Percentiles rank a stretch among this genome's conserved stretches.
These are phyloP conservation scores for Tephrocybe rancida DNA, from an alignment of 768 basidiomycete species.

Conservation along the genomic window DNA sequence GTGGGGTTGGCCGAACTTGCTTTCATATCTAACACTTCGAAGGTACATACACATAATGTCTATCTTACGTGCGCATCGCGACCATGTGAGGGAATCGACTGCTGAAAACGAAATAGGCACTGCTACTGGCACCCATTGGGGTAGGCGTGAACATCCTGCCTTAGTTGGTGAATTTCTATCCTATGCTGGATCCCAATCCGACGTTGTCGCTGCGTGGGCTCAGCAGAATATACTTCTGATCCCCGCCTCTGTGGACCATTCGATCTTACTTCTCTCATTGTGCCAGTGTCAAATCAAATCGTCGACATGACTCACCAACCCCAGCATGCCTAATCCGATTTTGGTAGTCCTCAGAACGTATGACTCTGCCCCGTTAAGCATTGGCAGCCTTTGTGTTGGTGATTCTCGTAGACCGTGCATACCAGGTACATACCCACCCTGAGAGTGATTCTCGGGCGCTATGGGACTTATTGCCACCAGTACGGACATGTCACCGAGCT, in stretches of 20 bases:
- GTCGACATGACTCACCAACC: conserved; percentile 32
- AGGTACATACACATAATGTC: neutral
- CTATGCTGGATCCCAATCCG: conserved; percentile 32
- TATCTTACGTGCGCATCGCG: neutral
- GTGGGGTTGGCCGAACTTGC: no score
- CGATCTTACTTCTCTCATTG: conserved; percentile 33
- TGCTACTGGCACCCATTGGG: conserved; percentile 17
- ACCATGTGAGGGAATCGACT: neutral
- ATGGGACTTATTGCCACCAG: neutral
- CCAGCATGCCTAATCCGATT: conserved; percentile 57
- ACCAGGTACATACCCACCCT: neutral
- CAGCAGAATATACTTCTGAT: conserved; percentile 60
- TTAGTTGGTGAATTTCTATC: conserved; percentile 46
- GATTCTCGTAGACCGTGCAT: neutral
- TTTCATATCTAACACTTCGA: conserved; percentile 2
- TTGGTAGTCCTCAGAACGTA: conserved; percentile 56
- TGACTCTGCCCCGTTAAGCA: conserved; percentile 53
- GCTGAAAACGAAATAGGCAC: neutral
- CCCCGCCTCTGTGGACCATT: conserved; percentile 61
- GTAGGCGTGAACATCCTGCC: conserved; percentile 44
- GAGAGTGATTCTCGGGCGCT: neutral
- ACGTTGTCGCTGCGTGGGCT: conserved; percentile 38
- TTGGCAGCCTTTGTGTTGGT: conserved; percentile 25
- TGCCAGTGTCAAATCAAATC: neutral
- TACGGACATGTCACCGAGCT: neutral